These are phyloP conservation scores for Coprinopsis cinerea DNA, from an alignment of 768 basidiomycete species.

Conservation along the genomic window DNA sequence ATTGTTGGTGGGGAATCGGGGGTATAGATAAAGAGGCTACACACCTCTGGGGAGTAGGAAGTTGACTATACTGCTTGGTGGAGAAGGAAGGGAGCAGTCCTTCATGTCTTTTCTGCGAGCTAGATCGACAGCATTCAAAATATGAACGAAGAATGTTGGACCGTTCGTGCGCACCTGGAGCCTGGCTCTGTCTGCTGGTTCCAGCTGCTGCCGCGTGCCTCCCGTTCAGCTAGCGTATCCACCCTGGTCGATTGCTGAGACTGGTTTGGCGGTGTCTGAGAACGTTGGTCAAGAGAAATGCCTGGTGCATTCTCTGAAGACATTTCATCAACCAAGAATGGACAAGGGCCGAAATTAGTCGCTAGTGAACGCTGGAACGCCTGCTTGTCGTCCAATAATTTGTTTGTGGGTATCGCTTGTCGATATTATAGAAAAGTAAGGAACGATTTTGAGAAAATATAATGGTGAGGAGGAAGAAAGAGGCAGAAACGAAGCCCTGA, in stretches of 20 bases:
- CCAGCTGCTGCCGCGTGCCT: constrained; percentile 1
- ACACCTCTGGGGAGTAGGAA: constrained; percentile 34
- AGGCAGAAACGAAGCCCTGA: constrained; percentile 6
- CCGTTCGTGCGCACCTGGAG: not conserved
- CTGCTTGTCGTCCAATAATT: not conserved
- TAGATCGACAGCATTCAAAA: constrained; percentile 10
- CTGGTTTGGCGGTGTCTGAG: constrained; percentile 8
- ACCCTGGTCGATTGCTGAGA: not conserved
- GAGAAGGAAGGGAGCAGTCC: constrained; percentile 18
- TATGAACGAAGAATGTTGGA: not conserved
- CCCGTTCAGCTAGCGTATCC: too few species aligned
- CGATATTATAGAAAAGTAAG: not conserved
- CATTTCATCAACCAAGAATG: constrained; percentile 5
- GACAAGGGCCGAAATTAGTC: constrained; percentile 1
- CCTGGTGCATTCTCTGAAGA: not conserved
- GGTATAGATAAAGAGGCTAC: not conserved
- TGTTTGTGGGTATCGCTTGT: not conserved
- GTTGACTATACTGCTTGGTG: constrained; percentile 23
- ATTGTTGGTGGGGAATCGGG: not conserved
- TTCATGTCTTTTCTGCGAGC: constrained; percentile 13
- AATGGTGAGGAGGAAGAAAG: not conserved
- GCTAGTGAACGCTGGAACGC: not conserved
- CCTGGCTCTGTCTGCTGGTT: not conserved
- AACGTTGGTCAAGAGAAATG: not conserved
- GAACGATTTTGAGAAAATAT: not conserved